Percentiles rank a stretch among this genome's conserved stretches.
These are phyloP conservation scores for Aspergillus versicolor DNA, from an alignment of 2,329 filamentous ascomycete genomes.

Conservation along the genomic window DNA sequence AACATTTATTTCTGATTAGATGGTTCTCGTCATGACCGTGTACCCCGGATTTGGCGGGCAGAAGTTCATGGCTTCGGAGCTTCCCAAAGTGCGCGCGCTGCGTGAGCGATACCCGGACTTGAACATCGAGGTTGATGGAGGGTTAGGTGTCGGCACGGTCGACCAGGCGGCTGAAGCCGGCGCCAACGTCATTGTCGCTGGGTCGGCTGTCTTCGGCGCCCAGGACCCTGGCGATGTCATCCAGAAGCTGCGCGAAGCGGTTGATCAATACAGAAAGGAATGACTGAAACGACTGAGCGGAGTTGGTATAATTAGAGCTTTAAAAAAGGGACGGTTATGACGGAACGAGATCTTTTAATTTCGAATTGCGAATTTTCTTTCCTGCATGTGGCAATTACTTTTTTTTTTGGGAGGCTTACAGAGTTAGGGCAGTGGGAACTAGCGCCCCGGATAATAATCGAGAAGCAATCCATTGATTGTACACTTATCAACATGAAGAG, in stretches of 20 bases:
- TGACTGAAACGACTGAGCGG: constrained; percentile 4
- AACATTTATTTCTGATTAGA: constrained; percentile 54
- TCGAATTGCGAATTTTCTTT: neutral
- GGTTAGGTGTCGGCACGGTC: constrained; percentile 82
- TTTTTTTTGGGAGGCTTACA: neutral
- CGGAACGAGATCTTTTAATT: neutral
- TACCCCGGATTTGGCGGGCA: constrained; percentile 96
- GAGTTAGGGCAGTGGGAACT: neutral
- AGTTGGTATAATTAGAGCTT: neutral
- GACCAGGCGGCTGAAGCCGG: constrained; percentile 92
- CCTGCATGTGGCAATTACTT: neutral
- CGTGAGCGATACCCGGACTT: constrained; percentile 82
- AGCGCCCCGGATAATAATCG: neutral
- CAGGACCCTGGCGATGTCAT: constrained; percentile 87
- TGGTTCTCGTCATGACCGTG: constrained; percentile 98
- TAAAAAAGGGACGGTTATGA: neutral
- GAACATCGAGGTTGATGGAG: constrained; percentile 97
- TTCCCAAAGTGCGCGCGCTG: constrained; percentile 87
- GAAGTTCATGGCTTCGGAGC: constrained; percentile 95
- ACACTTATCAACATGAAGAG: constrained; percentile 1
- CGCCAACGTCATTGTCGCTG: constrained; percentile 96
- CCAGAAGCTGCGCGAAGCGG: constrained; percentile 71
- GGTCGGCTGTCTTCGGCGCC: constrained; percentile 92
- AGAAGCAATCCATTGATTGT: constrained; percentile 4
- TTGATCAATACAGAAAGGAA: constrained; percentile 59